Percentiles rank a stretch among this genome's conserved stretches.
Evolutionary conservation across 1,284 basidiomycete genomes (phyloP).

Genomic region (Volvariella volvacea): DNA sequence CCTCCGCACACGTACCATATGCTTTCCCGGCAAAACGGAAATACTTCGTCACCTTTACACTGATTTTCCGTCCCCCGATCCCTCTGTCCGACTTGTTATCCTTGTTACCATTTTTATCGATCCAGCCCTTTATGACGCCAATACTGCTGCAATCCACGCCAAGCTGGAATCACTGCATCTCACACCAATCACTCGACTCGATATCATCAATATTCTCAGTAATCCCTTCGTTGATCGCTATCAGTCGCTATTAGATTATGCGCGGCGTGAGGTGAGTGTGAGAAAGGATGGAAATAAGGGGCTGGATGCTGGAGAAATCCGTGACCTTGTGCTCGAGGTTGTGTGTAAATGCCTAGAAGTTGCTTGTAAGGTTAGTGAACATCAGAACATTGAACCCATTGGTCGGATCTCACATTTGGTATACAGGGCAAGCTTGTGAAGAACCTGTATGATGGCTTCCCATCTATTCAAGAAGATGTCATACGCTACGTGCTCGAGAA

Average conservation of each 20-base stretch:
- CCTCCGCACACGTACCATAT: conserved; percentile 58
- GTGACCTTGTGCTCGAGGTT: conserved; percentile 43
- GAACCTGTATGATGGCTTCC: conserved; percentile 41
- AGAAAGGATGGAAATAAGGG: conserved; percentile 32
- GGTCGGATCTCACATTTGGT: conserved; percentile 6
- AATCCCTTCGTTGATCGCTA: conserved; percentile 65
- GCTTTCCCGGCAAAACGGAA: conserved; percentile 36
- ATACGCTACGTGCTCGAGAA: conserved; percentile 36
- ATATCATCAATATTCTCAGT: conserved; percentile 54
- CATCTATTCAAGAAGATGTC: conserved; percentile 34
- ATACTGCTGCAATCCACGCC: conserved; percentile 25
- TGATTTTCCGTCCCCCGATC: conserved; percentile 57
- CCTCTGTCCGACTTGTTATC: conserved; percentile 58
- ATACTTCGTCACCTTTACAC: conserved; percentile 52
- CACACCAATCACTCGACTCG: conserved; percentile 46
- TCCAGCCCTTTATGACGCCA: conserved; percentile 30
- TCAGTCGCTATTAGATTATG: conserved; percentile 46
- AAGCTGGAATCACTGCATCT: conserved; percentile 46
- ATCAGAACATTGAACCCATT: conserved; percentile 2
- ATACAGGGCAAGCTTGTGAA: conserved; percentile 56
- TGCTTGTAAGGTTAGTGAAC: conserved; percentile 49
- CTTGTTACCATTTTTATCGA: conserved; percentile 56
- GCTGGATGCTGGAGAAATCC: conserved; percentile 33
- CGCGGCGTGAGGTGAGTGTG: conserved; percentile 25
- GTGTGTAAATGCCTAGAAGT: conserved; percentile 51